Evolutionary conservation across 1,284 basidiomycete species (phyloP).

Genomic region (Fereydounia khargensis): DNA sequence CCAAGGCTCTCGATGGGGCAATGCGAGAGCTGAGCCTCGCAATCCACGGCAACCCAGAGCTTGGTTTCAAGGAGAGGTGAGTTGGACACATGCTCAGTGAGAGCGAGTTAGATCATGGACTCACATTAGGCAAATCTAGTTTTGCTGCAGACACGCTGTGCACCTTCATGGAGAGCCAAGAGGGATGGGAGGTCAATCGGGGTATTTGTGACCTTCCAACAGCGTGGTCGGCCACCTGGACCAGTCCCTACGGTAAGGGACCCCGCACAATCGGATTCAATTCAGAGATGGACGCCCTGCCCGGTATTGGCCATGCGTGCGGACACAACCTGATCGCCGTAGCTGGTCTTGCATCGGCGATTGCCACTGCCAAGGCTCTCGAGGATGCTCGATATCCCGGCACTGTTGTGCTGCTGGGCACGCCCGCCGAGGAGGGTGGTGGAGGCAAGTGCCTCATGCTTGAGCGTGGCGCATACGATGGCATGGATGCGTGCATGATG

Average conservation of each 20-base stretch:
- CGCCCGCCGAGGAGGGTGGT: constrained; percentile 80
- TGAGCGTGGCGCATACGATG: constrained; percentile 70
- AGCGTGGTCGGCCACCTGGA: too few species aligned
- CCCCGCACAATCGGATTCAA: constrained; percentile 53
- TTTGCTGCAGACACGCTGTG: too few species aligned
- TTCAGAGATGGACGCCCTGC: constrained; percentile 69
- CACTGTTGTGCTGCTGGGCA: constrained; percentile 75
- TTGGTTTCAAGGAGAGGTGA: too few species aligned
- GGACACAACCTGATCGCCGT: constrained; percentile 81
- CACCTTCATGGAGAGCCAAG: too few species aligned
- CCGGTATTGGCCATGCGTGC: constrained; percentile 66
- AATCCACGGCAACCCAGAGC: too few species aligned
- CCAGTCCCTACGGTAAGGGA: constrained; percentile 7
- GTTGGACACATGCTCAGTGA: too few species aligned
- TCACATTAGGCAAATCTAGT: too few species aligned
- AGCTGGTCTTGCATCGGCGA: constrained; percentile 72
- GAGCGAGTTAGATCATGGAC: too few species aligned
- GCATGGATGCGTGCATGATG: constrained; percentile 77
- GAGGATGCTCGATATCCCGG: constrained; percentile 69
- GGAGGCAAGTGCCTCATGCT: constrained; percentile 74
- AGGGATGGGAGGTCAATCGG: too few species aligned
- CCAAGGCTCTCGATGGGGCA: too few species aligned
- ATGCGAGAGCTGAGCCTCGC: too few species aligned
- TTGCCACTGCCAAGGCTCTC: constrained; percentile 70
- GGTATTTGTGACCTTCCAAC: too few species aligned